Evolutionary conservation across 2,329 filamentous ascomycete species (phyloP).

Genomic region (Fonsecaea nubica): DNA sequence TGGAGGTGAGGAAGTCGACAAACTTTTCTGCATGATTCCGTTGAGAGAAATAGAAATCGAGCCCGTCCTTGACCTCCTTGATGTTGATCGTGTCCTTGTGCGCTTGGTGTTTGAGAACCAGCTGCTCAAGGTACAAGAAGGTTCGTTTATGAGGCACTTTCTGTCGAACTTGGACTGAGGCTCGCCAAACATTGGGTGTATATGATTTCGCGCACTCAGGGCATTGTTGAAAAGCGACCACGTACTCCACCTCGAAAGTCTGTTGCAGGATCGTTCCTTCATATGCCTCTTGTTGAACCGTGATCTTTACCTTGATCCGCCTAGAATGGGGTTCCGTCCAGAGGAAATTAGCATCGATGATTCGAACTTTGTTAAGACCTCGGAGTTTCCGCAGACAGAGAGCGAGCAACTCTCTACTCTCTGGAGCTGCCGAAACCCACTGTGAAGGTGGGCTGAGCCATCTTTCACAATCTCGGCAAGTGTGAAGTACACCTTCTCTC

Average conservation of each 20-base stretch:
- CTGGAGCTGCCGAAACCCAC: conserved; percentile 83
- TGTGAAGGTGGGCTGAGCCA: conserved; percentile 86
- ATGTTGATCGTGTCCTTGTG: conserved; percentile 97
- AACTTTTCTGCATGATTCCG: conserved; percentile 92
- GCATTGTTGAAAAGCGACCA: conserved; percentile 91
- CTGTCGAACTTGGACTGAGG: conserved; percentile 91
- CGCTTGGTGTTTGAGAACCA: conserved; percentile 92
- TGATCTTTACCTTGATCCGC: conserved; percentile 92
- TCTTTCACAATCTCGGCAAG: conserved; percentile 91
- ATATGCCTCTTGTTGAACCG: conserved; percentile 76
- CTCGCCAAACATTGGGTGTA: conserved; percentile 94
- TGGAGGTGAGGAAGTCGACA: conserved; percentile 85
- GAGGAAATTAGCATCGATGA: conserved; percentile 94
- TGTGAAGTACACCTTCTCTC: conserved; percentile 86
- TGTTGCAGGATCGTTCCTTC: conserved; percentile 81
- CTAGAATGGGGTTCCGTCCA: conserved; percentile 98
- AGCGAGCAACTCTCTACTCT: conserved; percentile 90
- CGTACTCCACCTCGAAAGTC: conserved; percentile 91
- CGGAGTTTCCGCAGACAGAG: conserved; percentile 87
- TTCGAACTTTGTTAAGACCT: conserved; percentile 85
- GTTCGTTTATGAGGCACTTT: conserved; percentile 96
- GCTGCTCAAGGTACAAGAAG: conserved; percentile 84
- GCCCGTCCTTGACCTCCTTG: conserved; percentile 92
- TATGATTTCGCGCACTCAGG: conserved; percentile 95
- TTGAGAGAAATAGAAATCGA: conserved; percentile 93